These are phyloP conservation scores for Leucocoprinus leucothites DNA, from an alignment of 768 basidiomycete genomes.

Conservation along the genomic window DNA sequence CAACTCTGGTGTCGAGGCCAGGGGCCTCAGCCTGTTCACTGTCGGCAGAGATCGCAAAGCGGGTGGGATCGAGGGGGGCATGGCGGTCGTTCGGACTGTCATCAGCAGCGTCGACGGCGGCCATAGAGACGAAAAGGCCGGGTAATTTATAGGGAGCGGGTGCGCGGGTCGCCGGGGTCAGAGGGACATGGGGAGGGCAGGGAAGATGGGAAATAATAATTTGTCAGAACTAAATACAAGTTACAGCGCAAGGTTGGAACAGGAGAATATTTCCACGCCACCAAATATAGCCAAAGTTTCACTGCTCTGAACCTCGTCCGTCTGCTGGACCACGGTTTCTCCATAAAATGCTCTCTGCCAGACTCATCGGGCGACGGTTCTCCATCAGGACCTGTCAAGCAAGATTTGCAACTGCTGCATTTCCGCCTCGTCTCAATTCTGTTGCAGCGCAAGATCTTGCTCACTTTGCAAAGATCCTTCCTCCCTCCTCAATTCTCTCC, in stretches of 20 bases:
- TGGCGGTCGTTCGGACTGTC: slow-evolving; percentile 37
- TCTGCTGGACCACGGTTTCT: not conserved
- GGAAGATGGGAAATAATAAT: not conserved
- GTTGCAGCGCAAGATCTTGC: slow-evolving; percentile 58
- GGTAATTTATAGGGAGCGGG: slow-evolving; percentile 3
- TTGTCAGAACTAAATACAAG: slow-evolving; percentile 3
- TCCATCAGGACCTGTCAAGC: slow-evolving; percentile 17
- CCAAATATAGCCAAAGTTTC: slow-evolving; percentile 3
- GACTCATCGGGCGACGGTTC: slow-evolving; percentile 19
- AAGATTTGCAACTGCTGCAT: slow-evolving; percentile 20
- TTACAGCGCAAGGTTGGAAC: not conserved
- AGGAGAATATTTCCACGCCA: not conserved
- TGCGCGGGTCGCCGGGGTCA: not conserved
- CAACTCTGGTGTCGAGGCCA: slow-evolving; percentile 17
- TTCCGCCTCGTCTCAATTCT: slow-evolving; percentile 36
- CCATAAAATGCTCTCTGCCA: slow-evolving; percentile 14
- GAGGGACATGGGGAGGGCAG: slow-evolving; percentile 5
- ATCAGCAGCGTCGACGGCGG: slow-evolving; percentile 18
- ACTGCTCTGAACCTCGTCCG: no score
- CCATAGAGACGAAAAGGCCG: slow-evolving; percentile 5
- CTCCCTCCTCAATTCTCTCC: slow-evolving; percentile 62
- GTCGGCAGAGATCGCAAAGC: slow-evolving; percentile 17
- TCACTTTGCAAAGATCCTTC: slow-evolving; percentile 65
- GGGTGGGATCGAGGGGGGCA: slow-evolving; percentile 32
- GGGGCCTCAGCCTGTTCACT: slow-evolving; percentile 24